Evolutionary conservation across 768 basidiomycete genomes (phyloP), one percentile per base, ranked within the genome.

Genomic region (Leucocoprinus sp.): DNA sequence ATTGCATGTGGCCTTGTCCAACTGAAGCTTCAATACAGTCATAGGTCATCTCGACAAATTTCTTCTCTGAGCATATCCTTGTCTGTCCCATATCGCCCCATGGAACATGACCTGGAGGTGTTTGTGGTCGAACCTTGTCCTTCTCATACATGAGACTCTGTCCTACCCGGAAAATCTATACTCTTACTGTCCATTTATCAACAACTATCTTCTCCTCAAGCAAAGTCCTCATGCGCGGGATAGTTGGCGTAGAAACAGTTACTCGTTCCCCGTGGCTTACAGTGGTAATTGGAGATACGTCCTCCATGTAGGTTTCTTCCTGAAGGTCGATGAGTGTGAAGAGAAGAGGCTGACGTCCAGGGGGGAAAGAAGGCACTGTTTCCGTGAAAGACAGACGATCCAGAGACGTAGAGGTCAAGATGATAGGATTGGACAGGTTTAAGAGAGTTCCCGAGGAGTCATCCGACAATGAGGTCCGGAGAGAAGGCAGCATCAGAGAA

Each of bases 21-120:
- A 18, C 12, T 19, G 35, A 18, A 4, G 5, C 4, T 11, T 12
- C 31, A 21, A 15, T 6, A 12, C 11, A 8, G 9, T 18, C 26
- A 18, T 8, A 26, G 12, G n/a, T 29, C 21, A 22, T 7, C 6
- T 14, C 8, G 22, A 23, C 14, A 12, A 28, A 15, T 36, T 23
- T 11, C 8, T 23, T 15, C 23, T 24, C 11, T 22, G 31, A 33
- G 45, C 17, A 31, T 31, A 4, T 31, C n/a, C 31, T 14, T 12
- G 38, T 12, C 1, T 14, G 15, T 19, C 8, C 37, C n/a, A 21
- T 23, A 24, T 26, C 45, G 21, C 38, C 29, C 24, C 38, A 41
- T n/a, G 38, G 45, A 12, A 40, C 19, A 19, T 47, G 45, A 18
- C 26, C 22, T n/a, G 45, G 38, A 15, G 45, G 45, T 8, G 45